phyloP scores from a whole-genome alignment of 2,329 filamentous ascomycete genomes.

The Xylaria sp. region DNA sequence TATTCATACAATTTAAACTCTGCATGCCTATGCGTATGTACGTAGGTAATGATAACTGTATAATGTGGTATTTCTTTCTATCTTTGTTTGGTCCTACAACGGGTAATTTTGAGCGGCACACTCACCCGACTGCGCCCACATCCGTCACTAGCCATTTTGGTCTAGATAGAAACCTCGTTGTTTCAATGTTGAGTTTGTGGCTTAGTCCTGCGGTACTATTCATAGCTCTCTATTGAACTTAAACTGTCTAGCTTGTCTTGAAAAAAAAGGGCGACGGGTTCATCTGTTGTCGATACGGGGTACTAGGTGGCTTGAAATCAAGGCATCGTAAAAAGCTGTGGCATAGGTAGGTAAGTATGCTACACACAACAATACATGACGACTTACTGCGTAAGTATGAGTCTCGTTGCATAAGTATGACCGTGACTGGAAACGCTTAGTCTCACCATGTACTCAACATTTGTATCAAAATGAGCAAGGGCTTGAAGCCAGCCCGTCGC shows the following conservation, averaged over 20 bases:
- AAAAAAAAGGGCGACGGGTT: background rate
- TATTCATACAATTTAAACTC: background rate
- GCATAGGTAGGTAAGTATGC: too few species aligned
- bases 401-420: slow-evolving; percentile 24
- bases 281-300: background rate
- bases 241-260: background rate
- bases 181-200: background rate
- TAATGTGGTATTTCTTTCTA: slow-evolving; percentile 18
- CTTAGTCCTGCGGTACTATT: background rate
- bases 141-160: background rate
- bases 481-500: slow-evolving; percentile 8
- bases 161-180: background rate
- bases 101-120: slow-evolving; percentile 10
- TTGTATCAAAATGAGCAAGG: slow-evolving; percentile 40
- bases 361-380: background rate
- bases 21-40: too few species aligned
- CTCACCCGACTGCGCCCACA: slow-evolving; percentile 6
- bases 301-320: too few species aligned
- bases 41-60: slow-evolving; percentile 6
- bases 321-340: background rate
- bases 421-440: slow-evolving; percentile 24
- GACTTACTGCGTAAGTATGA: too few species aligned
- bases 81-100: slow-evolving; percentile 18
- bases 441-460: slow-evolving; percentile 27
- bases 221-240: background rate